Percentiles rank a stretch among this genome's conserved stretches.
phyloP scores from a whole-genome alignment of 305 asterid genomes.

The Euphrasia arctica region DNA sequence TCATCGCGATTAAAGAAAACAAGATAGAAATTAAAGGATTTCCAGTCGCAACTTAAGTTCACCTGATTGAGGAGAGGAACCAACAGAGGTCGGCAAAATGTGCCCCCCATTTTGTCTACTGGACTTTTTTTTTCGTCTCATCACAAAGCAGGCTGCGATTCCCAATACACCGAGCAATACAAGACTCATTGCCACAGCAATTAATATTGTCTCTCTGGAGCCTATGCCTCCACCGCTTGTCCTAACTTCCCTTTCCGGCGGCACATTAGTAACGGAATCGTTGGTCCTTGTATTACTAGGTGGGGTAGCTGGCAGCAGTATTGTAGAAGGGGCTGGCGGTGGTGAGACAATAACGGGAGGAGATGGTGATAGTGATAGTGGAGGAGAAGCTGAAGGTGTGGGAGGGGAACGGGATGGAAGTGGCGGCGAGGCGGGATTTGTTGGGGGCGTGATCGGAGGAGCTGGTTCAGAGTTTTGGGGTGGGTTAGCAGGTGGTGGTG shows the following conservation, averaged over 20 bases:
- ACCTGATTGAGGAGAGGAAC: constrained; percentile 60
- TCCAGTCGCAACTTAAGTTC: constrained; percentile 9
- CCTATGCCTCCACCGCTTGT: constrained; percentile 45
- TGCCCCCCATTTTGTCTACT: constrained; percentile 42
- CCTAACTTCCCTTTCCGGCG: constrained; percentile 40
- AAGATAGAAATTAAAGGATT: background rate
- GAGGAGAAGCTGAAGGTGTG: constrained; percentile 34
- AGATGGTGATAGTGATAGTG: constrained; percentile 20
- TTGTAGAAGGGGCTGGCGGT: constrained; percentile 30
- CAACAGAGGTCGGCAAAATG: constrained; percentile 53
- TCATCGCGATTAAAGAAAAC: background rate
- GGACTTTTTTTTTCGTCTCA: constrained; percentile 67
- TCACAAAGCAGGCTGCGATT: constrained; percentile 40
- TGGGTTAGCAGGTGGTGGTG: constrained; percentile 36
- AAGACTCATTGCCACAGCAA: constrained; percentile 38
- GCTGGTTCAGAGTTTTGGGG: constrained; percentile 48
- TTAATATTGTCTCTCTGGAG: constrained; percentile 49
- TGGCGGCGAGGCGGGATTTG: constrained; percentile 33
- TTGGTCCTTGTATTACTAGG: constrained; percentile 33
- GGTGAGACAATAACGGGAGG: constrained; percentile 38
- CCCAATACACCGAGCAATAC: constrained; percentile 55
- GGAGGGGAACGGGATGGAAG: constrained; percentile 32
- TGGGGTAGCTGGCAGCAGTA: constrained; percentile 34
- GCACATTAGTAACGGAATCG: constrained; percentile 24
- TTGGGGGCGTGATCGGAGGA: constrained; percentile 36